These are phyloP conservation scores for Linnemannia elongata DNA, from an alignment of 192 early-diverging fungal genomes.

Conservation along the genomic window DNA sequence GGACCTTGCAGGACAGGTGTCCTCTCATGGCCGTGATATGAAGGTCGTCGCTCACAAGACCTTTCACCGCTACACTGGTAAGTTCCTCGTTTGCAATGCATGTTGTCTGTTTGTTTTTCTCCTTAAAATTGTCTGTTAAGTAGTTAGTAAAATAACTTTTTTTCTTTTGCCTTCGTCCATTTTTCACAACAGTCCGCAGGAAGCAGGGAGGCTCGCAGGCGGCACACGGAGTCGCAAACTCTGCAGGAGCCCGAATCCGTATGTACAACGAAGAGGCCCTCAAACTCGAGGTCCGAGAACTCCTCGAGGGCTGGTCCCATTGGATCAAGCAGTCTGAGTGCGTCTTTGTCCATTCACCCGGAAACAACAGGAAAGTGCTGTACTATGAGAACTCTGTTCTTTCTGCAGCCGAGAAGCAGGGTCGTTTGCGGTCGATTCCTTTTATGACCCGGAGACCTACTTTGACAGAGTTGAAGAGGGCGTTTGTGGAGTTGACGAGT, in stretches of 20 bases:
- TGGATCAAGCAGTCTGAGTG: conserved; percentile 71
- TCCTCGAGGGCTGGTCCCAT: conserved; percentile 79
- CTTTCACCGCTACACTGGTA: conserved; percentile 95
- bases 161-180: neutral
- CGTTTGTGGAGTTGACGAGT: conserved; percentile 73
- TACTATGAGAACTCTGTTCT: conserved; percentile 64
- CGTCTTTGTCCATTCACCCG: conserved; percentile 85
- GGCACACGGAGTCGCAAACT: conserved; percentile 83
- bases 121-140: neutral
- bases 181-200: conserved; percentile 72
- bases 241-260: conserved; percentile 91
- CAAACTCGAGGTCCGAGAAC: conserved; percentile 80
- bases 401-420: conserved; percentile 33
- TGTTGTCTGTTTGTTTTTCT: neutral
- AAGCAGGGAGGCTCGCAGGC: conserved; percentile 97
- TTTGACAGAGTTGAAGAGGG: conserved; percentile 75
- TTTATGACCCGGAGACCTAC: conserved; percentile 60
- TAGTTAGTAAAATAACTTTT: neutral
- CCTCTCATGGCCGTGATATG: conserved; percentile 46
- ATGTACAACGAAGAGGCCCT: conserved; percentile 91
- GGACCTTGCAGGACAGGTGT: conserved; percentile 68
- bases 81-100: conserved; percentile 8
- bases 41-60: conserved; percentile 87
- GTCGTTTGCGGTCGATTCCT: conserved; percentile 50
- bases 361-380: conserved; percentile 69